Conservation (phyloP, 148 eudicot species). For the Simmondsia chinensis region DNA sequence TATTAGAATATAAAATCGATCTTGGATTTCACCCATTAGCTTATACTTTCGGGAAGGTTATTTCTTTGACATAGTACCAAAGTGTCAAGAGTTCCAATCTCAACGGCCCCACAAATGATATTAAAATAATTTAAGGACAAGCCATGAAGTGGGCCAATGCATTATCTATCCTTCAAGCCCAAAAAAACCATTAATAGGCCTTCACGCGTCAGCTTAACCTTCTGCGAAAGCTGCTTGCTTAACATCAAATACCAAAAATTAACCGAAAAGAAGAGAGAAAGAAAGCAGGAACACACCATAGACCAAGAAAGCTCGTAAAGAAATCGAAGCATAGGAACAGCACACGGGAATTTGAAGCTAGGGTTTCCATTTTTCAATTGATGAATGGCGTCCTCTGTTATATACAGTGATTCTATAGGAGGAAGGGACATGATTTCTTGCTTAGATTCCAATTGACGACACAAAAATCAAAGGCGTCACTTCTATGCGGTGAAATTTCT, state of each 20-base stretch:
- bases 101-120: too few relatives aligned
- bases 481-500: background rate
- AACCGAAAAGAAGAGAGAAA: background rate
- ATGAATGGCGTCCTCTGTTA: conserved; percentile 54
- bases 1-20: too few relatives aligned
- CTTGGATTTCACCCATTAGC: too few relatives aligned
- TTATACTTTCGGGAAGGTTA: too few relatives aligned
- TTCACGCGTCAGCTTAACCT: too few relatives aligned
- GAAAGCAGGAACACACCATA: conserved; percentile 26
- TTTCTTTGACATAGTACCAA: too few relatives aligned
- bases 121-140: too few relatives aligned
- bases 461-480: background rate
- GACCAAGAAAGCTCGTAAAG: conserved; percentile 70
- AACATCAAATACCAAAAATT: background rate
- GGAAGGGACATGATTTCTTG: conserved; percentile 45
- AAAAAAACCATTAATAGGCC: too few relatives aligned
- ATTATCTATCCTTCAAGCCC: too few relatives aligned
- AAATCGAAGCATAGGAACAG: conserved; percentile 58
- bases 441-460: background rate
- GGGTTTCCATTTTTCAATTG: conserved; percentile 65
- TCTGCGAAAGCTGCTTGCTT: too few relatives aligned
- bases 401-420: conserved; percentile 38
- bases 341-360: conserved; percentile 36
- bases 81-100: too few relatives aligned
- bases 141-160: too few relatives aligned